These are phyloP conservation scores for Bryoerythrophyllum caledonicum DNA, from an alignment of 225 moss, liverwort and hornwort species.

Conservation along the genomic window DNA sequence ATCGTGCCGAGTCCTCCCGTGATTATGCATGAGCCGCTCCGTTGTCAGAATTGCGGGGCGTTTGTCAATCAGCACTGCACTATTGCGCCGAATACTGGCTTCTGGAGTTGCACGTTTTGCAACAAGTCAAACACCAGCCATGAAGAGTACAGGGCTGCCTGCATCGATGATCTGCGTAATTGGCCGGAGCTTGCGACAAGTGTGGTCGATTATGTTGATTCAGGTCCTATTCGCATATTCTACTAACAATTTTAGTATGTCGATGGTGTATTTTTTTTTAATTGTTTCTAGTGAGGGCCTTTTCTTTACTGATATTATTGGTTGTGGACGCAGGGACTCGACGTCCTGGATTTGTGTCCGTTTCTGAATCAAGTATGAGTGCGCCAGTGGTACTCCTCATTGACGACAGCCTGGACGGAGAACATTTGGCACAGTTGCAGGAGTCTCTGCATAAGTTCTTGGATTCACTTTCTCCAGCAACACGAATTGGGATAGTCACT, in stretches of 20 bases:
- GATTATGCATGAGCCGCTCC: conserved; percentile 54
- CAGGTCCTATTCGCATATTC: conserved; percentile 31
- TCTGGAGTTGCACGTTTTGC: conserved; percentile 75
- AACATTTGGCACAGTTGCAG: conserved; percentile 67
- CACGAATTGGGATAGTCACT: conserved; percentile 68
- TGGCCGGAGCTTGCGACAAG: conserved; percentile 78
- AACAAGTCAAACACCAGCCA: conserved; percentile 71
- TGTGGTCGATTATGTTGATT: conserved; percentile 78
- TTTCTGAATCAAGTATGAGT: conserved; percentile 73
- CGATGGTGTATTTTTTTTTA: background rate
- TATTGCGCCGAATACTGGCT: conserved; percentile 58
- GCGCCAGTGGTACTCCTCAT: conserved; percentile 66
- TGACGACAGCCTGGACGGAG: conserved; percentile 76
- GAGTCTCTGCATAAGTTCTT: conserved; percentile 73
- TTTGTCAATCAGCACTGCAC: conserved; percentile 67
- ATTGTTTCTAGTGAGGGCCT: background rate
- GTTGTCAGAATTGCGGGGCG: conserved; percentile 75
- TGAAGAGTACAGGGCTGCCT: conserved; percentile 54
- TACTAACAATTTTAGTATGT: background rate
- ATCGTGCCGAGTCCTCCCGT: conserved; percentile 51
- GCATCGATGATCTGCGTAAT: conserved; percentile 52
- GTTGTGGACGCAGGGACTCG: conserved; percentile 48
- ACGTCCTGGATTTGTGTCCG: conserved; percentile 67
- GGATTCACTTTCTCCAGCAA: conserved; percentile 60
- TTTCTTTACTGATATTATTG: background rate